phyloP scores from a whole-genome alignment of 179 eudicot species.

The Silene vulgaris region DNA sequence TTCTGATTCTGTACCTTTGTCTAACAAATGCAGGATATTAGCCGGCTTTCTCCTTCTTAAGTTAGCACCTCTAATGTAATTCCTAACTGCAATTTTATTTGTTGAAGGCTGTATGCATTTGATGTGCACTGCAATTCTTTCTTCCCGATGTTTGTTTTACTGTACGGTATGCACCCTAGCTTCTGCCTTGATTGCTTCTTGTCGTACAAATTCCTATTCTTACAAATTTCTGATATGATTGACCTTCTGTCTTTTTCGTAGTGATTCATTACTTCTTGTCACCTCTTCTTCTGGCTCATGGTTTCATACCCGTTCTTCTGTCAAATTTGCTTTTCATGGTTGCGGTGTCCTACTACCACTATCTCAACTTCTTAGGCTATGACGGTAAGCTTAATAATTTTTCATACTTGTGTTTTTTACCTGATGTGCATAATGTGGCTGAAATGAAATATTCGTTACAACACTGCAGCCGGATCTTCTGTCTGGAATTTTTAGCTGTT shows the following conservation, averaged over 20 bases:
- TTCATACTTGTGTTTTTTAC: background rate
- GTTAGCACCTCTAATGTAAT: slow-evolving; percentile 2
- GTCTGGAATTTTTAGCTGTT: too few species aligned
- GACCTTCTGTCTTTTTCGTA: slow-evolving; percentile 35
- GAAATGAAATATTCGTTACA: too few species aligned
- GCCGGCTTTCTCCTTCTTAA: background rate
- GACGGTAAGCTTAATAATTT: slow-evolving; percentile 63
- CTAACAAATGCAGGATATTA: background rate
- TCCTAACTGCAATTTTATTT: slow-evolving; percentile 19
- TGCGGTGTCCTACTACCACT: slow-evolving; percentile 84
- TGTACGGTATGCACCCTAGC: slow-evolving; percentile 52
- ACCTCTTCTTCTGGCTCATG: slow-evolving; percentile 89
- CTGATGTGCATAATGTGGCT: background rate
- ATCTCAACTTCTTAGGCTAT: slow-evolving; percentile 89
- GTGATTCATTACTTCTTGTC: slow-evolving; percentile 91
- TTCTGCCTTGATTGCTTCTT: slow-evolving; percentile 7
- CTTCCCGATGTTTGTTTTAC: slow-evolving; percentile 91
- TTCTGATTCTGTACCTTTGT: slow-evolving; percentile 7
- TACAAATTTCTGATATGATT: slow-evolving; percentile 8
- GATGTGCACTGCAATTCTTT: slow-evolving; percentile 99
- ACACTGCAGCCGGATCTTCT: too few species aligned
- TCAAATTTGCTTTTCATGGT: slow-evolving; percentile 91
- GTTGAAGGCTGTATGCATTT: slow-evolving; percentile 89
- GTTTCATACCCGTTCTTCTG: slow-evolving; percentile 79
- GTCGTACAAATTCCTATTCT: background rate